A percentile compares a stretch with the other conserved stretches of the same genome.
Evolutionary conservation across 148 eudicot species (phyloP).

Genomic region (Selenicereus undatus): DNA sequence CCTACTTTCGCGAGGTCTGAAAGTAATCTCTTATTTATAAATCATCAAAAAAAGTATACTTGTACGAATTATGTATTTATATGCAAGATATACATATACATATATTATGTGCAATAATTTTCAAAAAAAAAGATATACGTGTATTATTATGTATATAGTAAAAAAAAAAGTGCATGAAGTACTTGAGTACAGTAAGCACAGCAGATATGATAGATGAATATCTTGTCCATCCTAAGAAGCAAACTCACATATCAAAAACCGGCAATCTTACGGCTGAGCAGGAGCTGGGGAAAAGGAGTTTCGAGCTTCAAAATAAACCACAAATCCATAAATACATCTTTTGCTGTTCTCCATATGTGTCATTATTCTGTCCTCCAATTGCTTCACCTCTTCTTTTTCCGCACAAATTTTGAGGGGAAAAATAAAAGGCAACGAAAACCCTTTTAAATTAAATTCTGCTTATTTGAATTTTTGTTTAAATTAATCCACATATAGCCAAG

Average conservation of each 20-base stretch:
- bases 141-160: not conserved
- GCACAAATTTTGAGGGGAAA: not conserved
- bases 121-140: not conserved
- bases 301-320: conserved; percentile 16
- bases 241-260: conserved; percentile 22
- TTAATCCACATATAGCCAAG: too few species aligned
- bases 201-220: not conserved
- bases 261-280: conserved; percentile 28
- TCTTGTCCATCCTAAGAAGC: conserved; percentile 20
- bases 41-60: not conserved
- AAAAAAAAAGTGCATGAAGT: conserved; percentile 6
- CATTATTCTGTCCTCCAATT: not conserved
- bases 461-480: not conserved
- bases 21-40: not conserved
- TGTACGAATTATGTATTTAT: too few species aligned
- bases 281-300: conserved; percentile 23
- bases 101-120: not conserved
- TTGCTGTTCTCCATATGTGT: too few species aligned
- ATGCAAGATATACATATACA: not conserved
- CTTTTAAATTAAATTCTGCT: not conserved
- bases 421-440: too few species aligned
- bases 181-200: not conserved
- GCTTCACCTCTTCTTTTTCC: not conserved
- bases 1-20: too few species aligned
- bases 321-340: not conserved